These are phyloP conservation scores for Pyronema domesticum DNA, from an alignment of 495 filamentous ascomycete genomes.

Conservation along the genomic window DNA sequence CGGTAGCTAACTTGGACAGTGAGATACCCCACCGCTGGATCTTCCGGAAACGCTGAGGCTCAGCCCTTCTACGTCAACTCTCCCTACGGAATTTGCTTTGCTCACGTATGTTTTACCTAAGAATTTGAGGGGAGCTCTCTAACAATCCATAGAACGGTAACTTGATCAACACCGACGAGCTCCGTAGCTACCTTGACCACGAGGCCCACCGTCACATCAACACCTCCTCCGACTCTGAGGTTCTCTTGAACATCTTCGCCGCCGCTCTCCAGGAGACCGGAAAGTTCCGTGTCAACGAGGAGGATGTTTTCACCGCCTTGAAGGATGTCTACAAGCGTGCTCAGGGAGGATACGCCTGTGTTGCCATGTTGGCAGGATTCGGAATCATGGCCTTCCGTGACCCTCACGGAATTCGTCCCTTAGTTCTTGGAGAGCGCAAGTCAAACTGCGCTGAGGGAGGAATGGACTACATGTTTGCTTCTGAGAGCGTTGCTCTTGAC, in stretches of 20 bases:
- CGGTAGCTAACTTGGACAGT: slow-evolving; percentile 27
- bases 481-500: slow-evolving; percentile 80
- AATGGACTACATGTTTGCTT: slow-evolving; percentile 91
- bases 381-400: slow-evolving; percentile 85
- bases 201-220: slow-evolving; percentile 93
- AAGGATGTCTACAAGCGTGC: slow-evolving; percentile 58
- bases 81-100: slow-evolving; percentile 57
- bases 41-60: slow-evolving; percentile 60
- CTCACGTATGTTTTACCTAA: slow-evolving; percentile 24
- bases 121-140: slow-evolving; percentile 10
- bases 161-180: slow-evolving; percentile 73
- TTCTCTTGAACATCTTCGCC: slow-evolving; percentile 91
- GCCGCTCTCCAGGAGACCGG: slow-evolving; percentile 88
- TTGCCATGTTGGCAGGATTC: slow-evolving; percentile 84
- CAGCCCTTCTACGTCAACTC: slow-evolving; percentile 91
- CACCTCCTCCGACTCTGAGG: slow-evolving; percentile 84
- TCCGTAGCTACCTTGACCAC: slow-evolving; percentile 63
- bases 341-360: slow-evolving; percentile 72
- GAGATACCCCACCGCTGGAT: slow-evolving; percentile 80
- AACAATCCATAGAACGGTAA: slow-evolving; percentile 71
- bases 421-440: slow-evolving; percentile 57
- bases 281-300: slow-evolving; percentile 81
- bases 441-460: slow-evolving; percentile 40
- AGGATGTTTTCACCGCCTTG: slow-evolving; percentile 71
- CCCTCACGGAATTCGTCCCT: slow-evolving; percentile 73